Percentiles rank a stretch among this genome's conserved stretches.
Conservation (phyloP, 805 yeast genomes). For the Candida maesae region DNA sequence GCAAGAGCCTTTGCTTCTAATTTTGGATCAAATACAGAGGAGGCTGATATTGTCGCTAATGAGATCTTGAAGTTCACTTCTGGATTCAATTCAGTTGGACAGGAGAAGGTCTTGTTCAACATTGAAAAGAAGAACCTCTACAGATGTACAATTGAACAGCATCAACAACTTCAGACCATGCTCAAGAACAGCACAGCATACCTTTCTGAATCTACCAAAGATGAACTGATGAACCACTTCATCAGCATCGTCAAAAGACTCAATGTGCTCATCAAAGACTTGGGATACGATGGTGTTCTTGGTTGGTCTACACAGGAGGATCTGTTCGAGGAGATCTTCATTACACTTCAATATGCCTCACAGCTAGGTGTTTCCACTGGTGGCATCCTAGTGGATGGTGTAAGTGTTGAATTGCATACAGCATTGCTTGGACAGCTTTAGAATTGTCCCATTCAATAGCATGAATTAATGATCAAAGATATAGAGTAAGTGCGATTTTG, state of each 20-base stretch:
- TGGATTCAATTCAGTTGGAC: constrained; percentile 13
- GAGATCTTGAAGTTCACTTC: constrained; percentile 18
- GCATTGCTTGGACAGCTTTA: constrained; percentile 4
- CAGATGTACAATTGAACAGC: constrained; percentile 42
- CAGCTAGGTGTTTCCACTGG: neutral
- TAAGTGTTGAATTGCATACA: constrained; percentile 4
- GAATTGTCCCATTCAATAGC: neutral
- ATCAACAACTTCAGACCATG: constrained; percentile 21
- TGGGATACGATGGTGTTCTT: constrained; percentile 16
- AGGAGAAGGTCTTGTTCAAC: constrained; percentile 49
- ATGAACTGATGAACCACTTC: constrained; percentile 2
- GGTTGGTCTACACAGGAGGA: constrained; percentile 25
- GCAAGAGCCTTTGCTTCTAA: constrained; percentile 25
- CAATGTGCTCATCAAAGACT: constrained; percentile 1
- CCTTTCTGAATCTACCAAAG: constrained; percentile 2
- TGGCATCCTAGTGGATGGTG: neutral
- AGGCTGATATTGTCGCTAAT: constrained; percentile 12
- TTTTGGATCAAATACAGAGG: constrained; percentile 11
- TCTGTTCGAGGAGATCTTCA: constrained; percentile 14
- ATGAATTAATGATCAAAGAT: neutral
- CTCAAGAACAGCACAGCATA: constrained; percentile 13
- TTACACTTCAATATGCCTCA: constrained; percentile 2
- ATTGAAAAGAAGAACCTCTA: constrained; percentile 67
- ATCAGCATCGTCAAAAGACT: neutral
- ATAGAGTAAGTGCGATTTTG: neutral